Evolutionary conservation across 1,284 basidiomycete species (phyloP).

Genomic region (Chalciporus sp.): DNA sequence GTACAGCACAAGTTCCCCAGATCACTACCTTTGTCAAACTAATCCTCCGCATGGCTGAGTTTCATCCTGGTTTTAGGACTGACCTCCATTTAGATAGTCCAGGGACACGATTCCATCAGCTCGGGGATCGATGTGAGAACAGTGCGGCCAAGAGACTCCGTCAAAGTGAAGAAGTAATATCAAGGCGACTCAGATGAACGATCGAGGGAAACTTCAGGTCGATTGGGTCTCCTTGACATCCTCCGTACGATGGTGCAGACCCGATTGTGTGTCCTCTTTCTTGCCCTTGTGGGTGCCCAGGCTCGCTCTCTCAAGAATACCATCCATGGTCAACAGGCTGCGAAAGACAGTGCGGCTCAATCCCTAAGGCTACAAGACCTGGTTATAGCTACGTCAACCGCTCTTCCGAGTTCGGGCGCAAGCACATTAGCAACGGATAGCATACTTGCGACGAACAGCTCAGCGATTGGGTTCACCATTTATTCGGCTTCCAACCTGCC

Average conservation of each 20-base stretch:
- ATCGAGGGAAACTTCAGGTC: background rate
- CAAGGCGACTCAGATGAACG: background rate
- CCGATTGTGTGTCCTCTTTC: background rate
- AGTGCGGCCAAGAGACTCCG: too few species aligned
- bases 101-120: too few species aligned
- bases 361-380: background rate
- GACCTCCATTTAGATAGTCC: too few species aligned
- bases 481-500: conserved; percentile 2
- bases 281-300: background rate
- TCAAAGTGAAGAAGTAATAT: background rate
- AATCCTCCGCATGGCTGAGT: too few species aligned
- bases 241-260: background rate
- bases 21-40: too few species aligned
- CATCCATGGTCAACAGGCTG: conserved; percentile 1
- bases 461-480: background rate
- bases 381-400: background rate
- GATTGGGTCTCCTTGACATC: background rate
- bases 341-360: background rate
- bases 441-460: background rate
- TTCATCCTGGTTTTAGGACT: too few species aligned
- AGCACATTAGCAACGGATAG: background rate
- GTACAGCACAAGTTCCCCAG: too few species aligned
- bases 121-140: too few species aligned
- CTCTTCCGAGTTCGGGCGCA: background rate
- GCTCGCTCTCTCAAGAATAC: background rate